These are phyloP conservation scores for Lactarius tabidus DNA, from an alignment of 768 basidiomycete genomes.

Conservation along the genomic window DNA sequence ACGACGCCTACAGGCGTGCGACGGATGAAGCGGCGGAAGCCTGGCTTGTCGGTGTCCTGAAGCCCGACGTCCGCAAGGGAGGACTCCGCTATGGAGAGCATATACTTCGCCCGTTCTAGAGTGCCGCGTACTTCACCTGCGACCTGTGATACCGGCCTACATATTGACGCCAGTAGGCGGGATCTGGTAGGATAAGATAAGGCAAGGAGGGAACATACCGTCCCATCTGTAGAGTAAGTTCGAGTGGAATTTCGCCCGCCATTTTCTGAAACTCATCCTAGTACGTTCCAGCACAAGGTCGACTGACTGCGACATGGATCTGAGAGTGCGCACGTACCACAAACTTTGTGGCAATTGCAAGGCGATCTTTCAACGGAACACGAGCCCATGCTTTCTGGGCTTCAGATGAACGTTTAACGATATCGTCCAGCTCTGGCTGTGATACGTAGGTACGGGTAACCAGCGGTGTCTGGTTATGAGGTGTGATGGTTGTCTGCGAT, in stretches of 20 bases:
- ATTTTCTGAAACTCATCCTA: constrained; percentile 50
- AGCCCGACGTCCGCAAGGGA: constrained; percentile 72
- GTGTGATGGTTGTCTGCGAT: constrained; percentile 77
- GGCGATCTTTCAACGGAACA: constrained; percentile 54
- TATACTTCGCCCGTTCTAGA: constrained; percentile 75
- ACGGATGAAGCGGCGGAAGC: constrained; percentile 79
- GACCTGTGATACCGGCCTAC: constrained; percentile 73
- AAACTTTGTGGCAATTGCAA: constrained; percentile 69
- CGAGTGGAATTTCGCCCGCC: constrained; percentile 60
- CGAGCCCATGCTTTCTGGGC: constrained; percentile 77
- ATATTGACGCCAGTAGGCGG: neutral
- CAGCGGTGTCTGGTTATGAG: constrained; percentile 70
- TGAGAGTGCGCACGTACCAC: constrained; percentile 47
- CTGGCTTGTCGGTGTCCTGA: constrained; percentile 73
- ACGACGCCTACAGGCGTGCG: constrained; percentile 84
- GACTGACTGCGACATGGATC: neutral
- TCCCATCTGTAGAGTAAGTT: constrained; percentile 90
- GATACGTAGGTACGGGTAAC: constrained; percentile 65
- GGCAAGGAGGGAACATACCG: constrained; percentile 46
- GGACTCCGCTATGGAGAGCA: constrained; percentile 77
- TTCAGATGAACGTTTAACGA: constrained; percentile 50
- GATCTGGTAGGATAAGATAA: neutral
- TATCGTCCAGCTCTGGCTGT: constrained; percentile 53
- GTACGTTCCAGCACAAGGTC: neutral
- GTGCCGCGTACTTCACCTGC: constrained; percentile 79